phyloP scores from a whole-genome alignment of 2,329 filamentous ascomycete species.

The Alternaria sp. region DNA sequence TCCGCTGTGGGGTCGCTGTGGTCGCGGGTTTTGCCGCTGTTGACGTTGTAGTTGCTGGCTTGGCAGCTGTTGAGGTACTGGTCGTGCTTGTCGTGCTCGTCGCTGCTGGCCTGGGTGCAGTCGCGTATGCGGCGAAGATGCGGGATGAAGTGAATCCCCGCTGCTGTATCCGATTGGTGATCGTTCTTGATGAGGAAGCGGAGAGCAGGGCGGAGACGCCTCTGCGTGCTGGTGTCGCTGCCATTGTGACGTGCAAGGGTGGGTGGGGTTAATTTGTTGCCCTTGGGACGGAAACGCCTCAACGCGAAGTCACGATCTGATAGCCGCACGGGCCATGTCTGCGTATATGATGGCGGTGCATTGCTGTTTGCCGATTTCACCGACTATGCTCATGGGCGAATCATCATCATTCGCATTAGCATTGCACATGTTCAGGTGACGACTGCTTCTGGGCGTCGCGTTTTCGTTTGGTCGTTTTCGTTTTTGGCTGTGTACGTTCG shows the following conservation, averaged over 20 bases:
- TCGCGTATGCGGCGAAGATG: conserved; percentile 32
- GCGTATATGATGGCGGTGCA: neutral
- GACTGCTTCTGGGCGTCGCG: neutral
- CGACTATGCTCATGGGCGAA: neutral
- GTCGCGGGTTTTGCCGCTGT: conserved; percentile 19
- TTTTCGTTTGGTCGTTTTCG: neutral
- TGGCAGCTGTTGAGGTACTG: conserved; percentile 17
- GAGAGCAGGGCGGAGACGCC: conserved; percentile 27
- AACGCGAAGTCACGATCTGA: conserved; percentile 24
- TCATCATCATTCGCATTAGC: neutral
- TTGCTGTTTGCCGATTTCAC: neutral
- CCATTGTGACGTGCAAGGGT: conserved; percentile 20
- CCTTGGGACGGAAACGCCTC: neutral
- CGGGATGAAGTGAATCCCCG: conserved; percentile 33
- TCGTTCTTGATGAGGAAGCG: conserved; percentile 20
- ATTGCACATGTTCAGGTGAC: neutral
- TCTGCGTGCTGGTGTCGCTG: conserved; percentile 24
- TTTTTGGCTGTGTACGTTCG: neutral
- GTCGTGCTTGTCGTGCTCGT: conserved; percentile 16
- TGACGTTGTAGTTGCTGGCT: conserved; percentile 14
- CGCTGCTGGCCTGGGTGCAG: conserved; percentile 25
- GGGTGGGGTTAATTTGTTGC: neutral
- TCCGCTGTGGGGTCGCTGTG: conserved; percentile 30
- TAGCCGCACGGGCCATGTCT: conserved; percentile 6
- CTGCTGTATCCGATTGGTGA: conserved; percentile 19